Evolutionary conservation across 495 filamentous ascomycete genomes (phyloP).

Genomic region (Ramalina intermedia): DNA sequence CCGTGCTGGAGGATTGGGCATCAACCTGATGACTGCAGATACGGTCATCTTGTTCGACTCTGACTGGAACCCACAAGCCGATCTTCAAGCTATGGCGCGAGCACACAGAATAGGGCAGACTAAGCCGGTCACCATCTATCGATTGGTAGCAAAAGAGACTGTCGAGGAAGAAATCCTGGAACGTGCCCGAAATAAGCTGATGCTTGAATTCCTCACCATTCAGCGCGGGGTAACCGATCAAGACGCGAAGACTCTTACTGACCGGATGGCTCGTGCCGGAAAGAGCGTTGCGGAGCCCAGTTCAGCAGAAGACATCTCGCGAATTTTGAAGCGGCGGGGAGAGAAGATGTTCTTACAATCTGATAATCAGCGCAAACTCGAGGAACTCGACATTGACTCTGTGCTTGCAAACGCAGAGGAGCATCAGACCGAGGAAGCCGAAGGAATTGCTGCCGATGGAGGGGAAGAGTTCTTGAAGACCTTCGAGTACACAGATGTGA

Average conservation of each 20-base stretch:
- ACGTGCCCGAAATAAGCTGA: conserved; percentile 88
- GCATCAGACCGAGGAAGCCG: conserved; percentile 80
- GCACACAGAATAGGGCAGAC: conserved; percentile 97
- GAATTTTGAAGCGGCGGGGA: conserved; percentile 81
- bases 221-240: conserved; percentile 91
- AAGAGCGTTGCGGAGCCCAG: conserved; percentile 51
- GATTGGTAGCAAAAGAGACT: conserved; percentile 91
- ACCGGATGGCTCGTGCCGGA: conserved; percentile 44
- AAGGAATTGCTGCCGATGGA: conserved; percentile 81
- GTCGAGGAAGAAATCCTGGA: conserved; percentile 97
- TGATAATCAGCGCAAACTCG: conserved; percentile 86
- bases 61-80: conserved; percentile 98
- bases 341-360: conserved; percentile 97
- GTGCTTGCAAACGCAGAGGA: conserved; percentile 93
- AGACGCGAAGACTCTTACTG: conserved; percentile 54
- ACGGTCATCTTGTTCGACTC: conserved; percentile 97
- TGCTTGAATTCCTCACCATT: conserved; percentile 97
- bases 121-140: conserved; percentile 86
- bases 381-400: conserved; percentile 96
- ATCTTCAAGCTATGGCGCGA: conserved; percentile 95
- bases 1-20: conserved; percentile 86
- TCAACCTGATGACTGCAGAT: conserved; percentile 97
- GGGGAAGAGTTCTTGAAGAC: conserved; percentile 85
- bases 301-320: conserved; percentile 78
- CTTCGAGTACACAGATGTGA: conserved; percentile 82